phyloP scores from a whole-genome alignment of 345 rosid genomes.

The Arabidopsis arenosa region DNA sequence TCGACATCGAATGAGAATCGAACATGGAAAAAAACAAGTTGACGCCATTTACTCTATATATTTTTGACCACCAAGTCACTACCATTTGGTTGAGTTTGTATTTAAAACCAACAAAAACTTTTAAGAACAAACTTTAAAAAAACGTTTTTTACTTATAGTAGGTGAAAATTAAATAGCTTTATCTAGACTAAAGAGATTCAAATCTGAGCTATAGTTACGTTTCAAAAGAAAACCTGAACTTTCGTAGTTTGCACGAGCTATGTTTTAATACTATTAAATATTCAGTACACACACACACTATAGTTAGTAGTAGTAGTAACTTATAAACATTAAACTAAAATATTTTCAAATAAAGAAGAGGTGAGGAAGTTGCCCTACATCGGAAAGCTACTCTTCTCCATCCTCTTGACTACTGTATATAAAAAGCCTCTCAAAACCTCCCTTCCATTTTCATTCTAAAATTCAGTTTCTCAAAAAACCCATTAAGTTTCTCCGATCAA shows the following conservation, averaged over 20 bases:
- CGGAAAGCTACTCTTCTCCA: conserved; percentile 30
- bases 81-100: neutral
- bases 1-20: no score
- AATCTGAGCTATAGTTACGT: conserved; percentile 30
- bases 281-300: conserved; percentile 35
- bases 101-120: neutral
- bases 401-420: conserved; percentile 28
- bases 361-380: conserved; percentile 43
- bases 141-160: neutral
- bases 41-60: neutral
- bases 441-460: neutral
- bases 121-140: neutral
- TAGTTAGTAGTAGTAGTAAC: conserved; percentile 21
- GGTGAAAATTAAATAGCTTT: conserved; percentile 29
- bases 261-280: conserved; percentile 40
- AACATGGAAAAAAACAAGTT: no score
- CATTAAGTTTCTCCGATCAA: neutral
- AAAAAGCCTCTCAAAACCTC: conserved; percentile 30
- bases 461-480: neutral
- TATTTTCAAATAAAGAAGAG: conserved; percentile 17
- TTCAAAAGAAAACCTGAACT: conserved; percentile 38
- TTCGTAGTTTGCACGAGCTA: conserved; percentile 49
- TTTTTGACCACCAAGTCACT: neutral
- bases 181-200: conserved; percentile 38
- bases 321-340: neutral